These are phyloP conservation scores for Articulospora tetracladia DNA, from an alignment of 495 filamentous ascomycete genomes.

Conservation along the genomic window DNA sequence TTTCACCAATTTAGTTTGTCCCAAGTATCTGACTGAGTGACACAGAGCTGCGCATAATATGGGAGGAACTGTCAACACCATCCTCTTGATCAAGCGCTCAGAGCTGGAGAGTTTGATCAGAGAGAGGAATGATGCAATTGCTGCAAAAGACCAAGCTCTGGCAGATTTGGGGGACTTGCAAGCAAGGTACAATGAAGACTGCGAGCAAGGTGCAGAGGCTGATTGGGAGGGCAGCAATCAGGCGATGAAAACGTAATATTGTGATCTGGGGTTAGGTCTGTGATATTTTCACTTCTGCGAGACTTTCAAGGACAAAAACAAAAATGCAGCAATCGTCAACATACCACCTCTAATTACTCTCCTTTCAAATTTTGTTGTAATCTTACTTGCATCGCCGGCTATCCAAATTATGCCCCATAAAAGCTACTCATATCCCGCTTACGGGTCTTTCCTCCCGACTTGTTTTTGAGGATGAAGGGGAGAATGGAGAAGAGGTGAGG, in stretches of 20 bases:
- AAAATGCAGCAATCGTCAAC: not conserved
- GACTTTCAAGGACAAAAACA: not conserved
- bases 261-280: not conserved
- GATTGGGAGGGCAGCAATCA: not conserved
- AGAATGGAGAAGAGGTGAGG: too few relatives aligned
- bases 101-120: not conserved
- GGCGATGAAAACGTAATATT: not conserved
- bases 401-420: too few relatives aligned
- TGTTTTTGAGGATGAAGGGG: too few relatives aligned
- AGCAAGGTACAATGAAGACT: not conserved
- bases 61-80: not conserved
- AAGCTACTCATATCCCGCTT: too few relatives aligned
- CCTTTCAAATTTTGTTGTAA: too few relatives aligned
- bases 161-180: not conserved
- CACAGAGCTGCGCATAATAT: not conserved
- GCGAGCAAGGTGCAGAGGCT: not conserved
- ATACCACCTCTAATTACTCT: too few relatives aligned
- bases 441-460: too few relatives aligned
- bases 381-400: too few relatives aligned
- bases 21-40: not conserved
- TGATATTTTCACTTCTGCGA: not conserved
- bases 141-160: not conserved
- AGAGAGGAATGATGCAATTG: not conserved
- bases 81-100: not conserved
- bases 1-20: not conserved